Percentiles rank a stretch among this genome's conserved stretches.
These are phyloP conservation scores for Mytilinidion resinicola DNA, from an alignment of 495 filamentous ascomycete genomes.

Conservation along the genomic window DNA sequence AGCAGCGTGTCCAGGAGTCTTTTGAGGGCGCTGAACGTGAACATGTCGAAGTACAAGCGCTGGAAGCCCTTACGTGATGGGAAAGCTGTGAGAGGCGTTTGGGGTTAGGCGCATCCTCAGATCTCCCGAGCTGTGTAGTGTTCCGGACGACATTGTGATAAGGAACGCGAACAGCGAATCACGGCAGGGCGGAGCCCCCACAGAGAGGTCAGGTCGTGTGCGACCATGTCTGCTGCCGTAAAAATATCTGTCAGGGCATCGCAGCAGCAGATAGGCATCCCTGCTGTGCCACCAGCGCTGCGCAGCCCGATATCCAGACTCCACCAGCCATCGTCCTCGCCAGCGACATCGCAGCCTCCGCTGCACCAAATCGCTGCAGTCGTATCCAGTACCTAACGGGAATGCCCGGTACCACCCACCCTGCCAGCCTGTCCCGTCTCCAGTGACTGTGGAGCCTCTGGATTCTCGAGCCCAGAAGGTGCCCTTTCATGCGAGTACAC, in stretches of 20 bases:
- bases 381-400: no score
- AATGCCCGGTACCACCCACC: no score
- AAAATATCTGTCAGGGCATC: constrained; percentile 6
- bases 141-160: neutral
- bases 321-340: no score
- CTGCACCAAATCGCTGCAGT: no score
- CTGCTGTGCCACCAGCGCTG: no score
- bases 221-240: neutral
- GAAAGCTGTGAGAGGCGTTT: neutral
- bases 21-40: constrained; percentile 13
- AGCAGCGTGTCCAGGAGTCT: constrained; percentile 12
- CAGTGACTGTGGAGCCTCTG: no score
- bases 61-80: constrained; percentile 19
- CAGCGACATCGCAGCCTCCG: no score
- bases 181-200: neutral
- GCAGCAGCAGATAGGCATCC: neutral
- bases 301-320: no score
- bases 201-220: neutral
- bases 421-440: no score
- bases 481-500: no score
- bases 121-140: neutral
- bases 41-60: constrained; percentile 21
- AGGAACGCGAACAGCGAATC: neutral
- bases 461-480: no score
- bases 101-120: neutral